Percentiles rank a stretch among this genome's conserved stretches.
phyloP scores from a whole-genome alignment of 73 alveolate genomes.

The Blepharisma stoltei region DNA sequence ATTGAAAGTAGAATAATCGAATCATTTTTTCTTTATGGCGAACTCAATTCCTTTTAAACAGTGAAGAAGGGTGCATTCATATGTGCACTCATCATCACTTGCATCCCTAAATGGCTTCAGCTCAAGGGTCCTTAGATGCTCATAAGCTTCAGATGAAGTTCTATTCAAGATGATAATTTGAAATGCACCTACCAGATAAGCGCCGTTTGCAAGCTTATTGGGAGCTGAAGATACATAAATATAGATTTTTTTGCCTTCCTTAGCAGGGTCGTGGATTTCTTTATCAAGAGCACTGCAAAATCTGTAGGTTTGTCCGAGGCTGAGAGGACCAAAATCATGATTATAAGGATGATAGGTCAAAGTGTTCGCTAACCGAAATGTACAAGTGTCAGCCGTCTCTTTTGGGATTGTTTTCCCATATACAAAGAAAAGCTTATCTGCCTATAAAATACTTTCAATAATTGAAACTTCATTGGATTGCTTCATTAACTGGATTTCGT shows the following conservation, averaged over 20 bases:
- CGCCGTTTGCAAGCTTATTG: conserved; percentile 34
- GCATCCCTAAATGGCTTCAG: conserved; percentile 54
- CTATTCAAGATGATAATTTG: conserved; percentile 50
- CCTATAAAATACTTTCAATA: no score
- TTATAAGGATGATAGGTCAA: conserved; percentile 72
- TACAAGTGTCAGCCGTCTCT: no score
- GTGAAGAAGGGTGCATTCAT: conserved; percentile 46
- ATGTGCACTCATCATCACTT: conserved; percentile 34
- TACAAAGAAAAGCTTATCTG: no score
- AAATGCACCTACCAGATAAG: conserved; percentile 69
- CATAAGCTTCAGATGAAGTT: conserved; percentile 64
- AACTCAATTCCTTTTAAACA: conserved; percentile 65
- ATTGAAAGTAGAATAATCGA: conserved; percentile 52
- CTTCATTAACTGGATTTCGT: no score
- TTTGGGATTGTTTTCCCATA: no score
- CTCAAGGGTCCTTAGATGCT: conserved; percentile 21
- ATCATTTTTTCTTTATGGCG: conserved; percentile 60
- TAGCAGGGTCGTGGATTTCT: conserved; percentile 41
- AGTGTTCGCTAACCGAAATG: not conserved
- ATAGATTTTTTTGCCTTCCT: conserved; percentile 34
- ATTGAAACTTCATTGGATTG: no score
- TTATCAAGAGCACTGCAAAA: conserved; percentile 65
- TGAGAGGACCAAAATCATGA: conserved; percentile 81
- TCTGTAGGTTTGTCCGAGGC: conserved; percentile 63
- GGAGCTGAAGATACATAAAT: conserved; percentile 31